Percentiles rank a stretch among this genome's conserved stretches.
These are phyloP conservation scores for Lagerstroemia speciosa DNA, from an alignment of 345 rosid genomes.

Conservation along the genomic window DNA sequence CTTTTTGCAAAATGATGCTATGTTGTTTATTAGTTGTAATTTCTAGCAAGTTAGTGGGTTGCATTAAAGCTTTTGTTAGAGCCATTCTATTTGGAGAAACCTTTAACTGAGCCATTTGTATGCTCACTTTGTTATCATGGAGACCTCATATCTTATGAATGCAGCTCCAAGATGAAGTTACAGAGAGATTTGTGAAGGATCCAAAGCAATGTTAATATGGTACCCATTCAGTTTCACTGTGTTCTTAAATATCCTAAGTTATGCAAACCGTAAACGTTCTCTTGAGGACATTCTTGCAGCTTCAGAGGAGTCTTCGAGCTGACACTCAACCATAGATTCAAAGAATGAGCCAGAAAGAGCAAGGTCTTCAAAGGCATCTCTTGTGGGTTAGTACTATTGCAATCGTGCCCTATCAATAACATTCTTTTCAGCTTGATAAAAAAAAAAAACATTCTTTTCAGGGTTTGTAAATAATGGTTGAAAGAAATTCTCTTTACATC, in stretches of 20 bases:
- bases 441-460: too few species aligned
- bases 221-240: constrained; percentile 14
- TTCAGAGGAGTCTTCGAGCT: constrained; percentile 96
- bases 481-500: background rate
- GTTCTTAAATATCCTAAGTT: constrained; percentile 3
- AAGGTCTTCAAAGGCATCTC: constrained; percentile 87
- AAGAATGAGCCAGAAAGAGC: constrained; percentile 88
- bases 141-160: background rate
- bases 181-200: constrained; percentile 80
- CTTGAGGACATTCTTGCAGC: too few species aligned
- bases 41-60: background rate
- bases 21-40: background rate
- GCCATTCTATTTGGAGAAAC: background rate
- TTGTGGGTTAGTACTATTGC: constrained; percentile 45
- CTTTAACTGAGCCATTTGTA: background rate
- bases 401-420: background rate
- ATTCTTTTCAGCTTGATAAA: background rate
- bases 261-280: too few species aligned
- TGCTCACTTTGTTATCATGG: background rate
- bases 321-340: constrained; percentile 83
- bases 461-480: background rate
- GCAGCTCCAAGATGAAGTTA: constrained; percentile 40
- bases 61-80: background rate
- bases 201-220: constrained; percentile 90
- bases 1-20: background rate